Percentiles rank a stretch among this genome's conserved stretches.
phyloP scores from a whole-genome alignment of 2,329 filamentous ascomycete genomes.

The Aspergillus alliaceus region DNA sequence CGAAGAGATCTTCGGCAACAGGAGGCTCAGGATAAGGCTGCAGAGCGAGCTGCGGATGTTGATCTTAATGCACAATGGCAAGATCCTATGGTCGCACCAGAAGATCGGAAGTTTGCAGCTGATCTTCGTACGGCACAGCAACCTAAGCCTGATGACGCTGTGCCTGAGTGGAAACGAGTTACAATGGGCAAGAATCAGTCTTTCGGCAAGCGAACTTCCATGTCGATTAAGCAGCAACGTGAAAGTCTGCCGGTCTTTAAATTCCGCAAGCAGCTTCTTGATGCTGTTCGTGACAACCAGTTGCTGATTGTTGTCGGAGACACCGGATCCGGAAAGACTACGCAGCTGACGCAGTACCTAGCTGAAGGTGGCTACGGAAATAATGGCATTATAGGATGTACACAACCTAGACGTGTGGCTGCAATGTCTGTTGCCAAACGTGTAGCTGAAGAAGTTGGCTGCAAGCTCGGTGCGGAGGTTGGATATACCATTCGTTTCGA shows the following conservation, averaged over 20 bases:
- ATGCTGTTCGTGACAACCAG: conserved; percentile 84
- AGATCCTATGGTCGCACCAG: conserved; percentile 87
- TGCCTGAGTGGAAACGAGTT: conserved; percentile 91
- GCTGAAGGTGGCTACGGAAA: conserved; percentile 90
- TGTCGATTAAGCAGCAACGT: conserved; percentile 94
- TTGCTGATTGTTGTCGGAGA: conserved; percentile 95
- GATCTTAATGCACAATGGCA: conserved; percentile 92
- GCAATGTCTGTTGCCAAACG: conserved; percentile 97
- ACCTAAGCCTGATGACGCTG: conserved; percentile 61
- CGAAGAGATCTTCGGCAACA: conserved; percentile 84
- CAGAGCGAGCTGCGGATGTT: conserved; percentile 72
- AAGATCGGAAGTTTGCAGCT: conserved; percentile 83
- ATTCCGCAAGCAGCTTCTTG: conserved; percentile 82
- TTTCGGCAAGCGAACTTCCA: conserved; percentile 79
- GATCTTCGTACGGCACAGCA: conserved; percentile 71
- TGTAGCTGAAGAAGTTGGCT: conserved; percentile 94
- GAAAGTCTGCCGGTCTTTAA: conserved; percentile 85
- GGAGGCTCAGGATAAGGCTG: conserved; percentile 75
- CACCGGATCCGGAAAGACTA: conserved; percentile 96
- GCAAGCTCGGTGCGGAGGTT: conserved; percentile 84
- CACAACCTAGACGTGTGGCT: conserved; percentile 92
- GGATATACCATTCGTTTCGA: conserved; percentile 98
- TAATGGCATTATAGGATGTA: conserved; percentile 88
- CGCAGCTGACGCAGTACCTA: conserved; percentile 91
- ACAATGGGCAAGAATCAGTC: conserved; percentile 77